Evolutionary conservation across 2,329 filamentous ascomycete species (phyloP), one percentile per base, ranked within the genome.

Genomic region (Verticillium klebahnii): DNA sequence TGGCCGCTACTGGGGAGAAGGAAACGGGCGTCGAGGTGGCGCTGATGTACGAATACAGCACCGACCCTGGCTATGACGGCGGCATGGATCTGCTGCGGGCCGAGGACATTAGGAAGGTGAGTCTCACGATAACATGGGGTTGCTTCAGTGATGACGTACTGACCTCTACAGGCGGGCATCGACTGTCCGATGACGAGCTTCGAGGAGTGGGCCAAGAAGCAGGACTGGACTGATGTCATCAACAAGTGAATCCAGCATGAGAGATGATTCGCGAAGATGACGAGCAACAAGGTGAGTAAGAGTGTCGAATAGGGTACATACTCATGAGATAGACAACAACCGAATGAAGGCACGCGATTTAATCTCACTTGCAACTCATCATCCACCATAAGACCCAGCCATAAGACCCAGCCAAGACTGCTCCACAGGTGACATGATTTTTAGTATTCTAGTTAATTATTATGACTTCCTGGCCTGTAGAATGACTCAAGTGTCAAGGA

Each of bases 11-110:
- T 0, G 70, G 71, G 0, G 79, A 82, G 52, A 67, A 66, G 2
- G 79, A 80, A 2, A 73, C 74, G 1, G 80, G 80, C 0, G 68
- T 74, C 0, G 81, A 84, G 64, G 70, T 78, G 0, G 74, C 74
- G 3, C 67, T 76, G 62, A 83, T 84, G 81, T 82, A 77, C 55
- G 64, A 69, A 1, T 84, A 83, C 63, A 74, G 73, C 12, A 78
- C 75, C 0, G 72, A 81, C 39, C 80, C 80, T 0, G 81, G 81
- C 0, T 83, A 83, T 60, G 80, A 80, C 63, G 81, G 81, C 0
- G 79, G 71, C 0, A 78, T 77, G 71, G 67, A 73, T 0, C 61
- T 82, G 17, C 60, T 82, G 60, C 79, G 65, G 54, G 79, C 78
- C 0, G 71, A 75, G 58, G 78, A 83, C 65, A 67, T 83, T 39